Base-by-base conservation (phyloP, 768 basidiomycete genomes). In the Leccinum fibrillosum region DNA sequence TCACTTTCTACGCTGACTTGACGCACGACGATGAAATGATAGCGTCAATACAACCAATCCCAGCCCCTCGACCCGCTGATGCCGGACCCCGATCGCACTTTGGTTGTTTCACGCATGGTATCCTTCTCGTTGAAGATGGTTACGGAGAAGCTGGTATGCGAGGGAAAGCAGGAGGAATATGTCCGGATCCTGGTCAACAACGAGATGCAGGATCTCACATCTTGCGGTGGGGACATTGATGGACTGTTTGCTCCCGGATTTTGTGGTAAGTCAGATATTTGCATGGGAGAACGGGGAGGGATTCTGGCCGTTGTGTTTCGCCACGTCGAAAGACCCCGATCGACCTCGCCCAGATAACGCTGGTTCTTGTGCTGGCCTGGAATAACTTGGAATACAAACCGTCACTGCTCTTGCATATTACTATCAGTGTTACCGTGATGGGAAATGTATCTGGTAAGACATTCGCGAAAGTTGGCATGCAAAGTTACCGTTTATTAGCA, bases 1-100 rank as follows among this genome's bases (percentile, higher is more conserved):
- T 82, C 58, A 75, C 76, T 5, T 66, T 91, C 48, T 91, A 89
- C 64, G 85, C 82, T 21, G 92, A 94, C 72, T 93, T 94, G 70
- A 84, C 89, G 8, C 92, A 94, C 68, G 92, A 94, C 67, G 88
- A 92, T 70, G 74, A 86, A 66, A 89, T 94, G 83, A 77, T 89
- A 50, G 84, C 90, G 23, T 86, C 92, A 55, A 54, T 55, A 77
- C 78, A 54, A 80, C 77, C 70, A 69, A 55, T n/a, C 80, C 75
- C 63, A 42, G n/a, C n/a, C 52, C 10, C 25, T 67, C 21, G 49
- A 64, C 26, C 58, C 63, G 5, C 53, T 28, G 17, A 34, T 44
- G 6, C 61, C 35, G 5, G 63, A 70, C 28, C 21, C 45, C 10
- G n/a, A 6, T 19, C 70, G 79, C 15, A 68, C 76, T 1, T 92